Evolutionary conservation across 306 rosid genomes (phyloP), one percentile per base, ranked within the genome.

Genomic region (Boehmeria nivea): DNA sequence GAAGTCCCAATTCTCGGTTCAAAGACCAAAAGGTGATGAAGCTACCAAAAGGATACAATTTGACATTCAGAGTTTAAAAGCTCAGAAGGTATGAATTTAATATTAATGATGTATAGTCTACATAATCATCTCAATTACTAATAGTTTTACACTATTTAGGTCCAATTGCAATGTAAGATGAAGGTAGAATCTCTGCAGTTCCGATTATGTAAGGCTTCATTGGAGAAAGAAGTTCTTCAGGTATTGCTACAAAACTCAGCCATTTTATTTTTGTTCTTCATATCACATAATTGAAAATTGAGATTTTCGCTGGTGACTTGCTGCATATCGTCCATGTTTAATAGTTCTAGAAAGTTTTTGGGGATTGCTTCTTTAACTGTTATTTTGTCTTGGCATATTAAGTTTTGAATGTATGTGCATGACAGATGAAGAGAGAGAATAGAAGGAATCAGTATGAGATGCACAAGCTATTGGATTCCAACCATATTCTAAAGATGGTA

Each of bases 161-260:
- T 85, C 61, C 95, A 87, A 81, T 53, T 91, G 52, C 93, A 84
- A 73, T 91, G 95, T 67, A 85, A 77, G 81, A 70, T 77, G 64
- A 91, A 91, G 73, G 54, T 87, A 20, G 88, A 91, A 54, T 91
- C 95, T 28, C 86, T 83, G 64, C 87, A 80, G 72, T 87, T 72
- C 54, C 79, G 99, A 50, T 47, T 73, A 65, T 54, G 75, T 55
- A 91, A 81, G 78, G 78, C 89, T 48, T 72, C 75, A 8, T 48
- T 82, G 70, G 96, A 87, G 64, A 91, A 91, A 66, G 94, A 91
- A 68, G 71, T 82, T 75, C 76, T 81, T 58, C 94, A 91, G 94
- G 99, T 91, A 83, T 65, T 39, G 43, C 22, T 62, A 44, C 43
- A 54, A 33, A 42, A 55, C 45, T 34, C 36, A 3, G n/a, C n/a